A percentile compares a stretch with the other conserved stretches of the same genome.
Evolutionary conservation across 768 basidiomycete species (phyloP).

Genomic region (Lyophyllum shimeji): DNA sequence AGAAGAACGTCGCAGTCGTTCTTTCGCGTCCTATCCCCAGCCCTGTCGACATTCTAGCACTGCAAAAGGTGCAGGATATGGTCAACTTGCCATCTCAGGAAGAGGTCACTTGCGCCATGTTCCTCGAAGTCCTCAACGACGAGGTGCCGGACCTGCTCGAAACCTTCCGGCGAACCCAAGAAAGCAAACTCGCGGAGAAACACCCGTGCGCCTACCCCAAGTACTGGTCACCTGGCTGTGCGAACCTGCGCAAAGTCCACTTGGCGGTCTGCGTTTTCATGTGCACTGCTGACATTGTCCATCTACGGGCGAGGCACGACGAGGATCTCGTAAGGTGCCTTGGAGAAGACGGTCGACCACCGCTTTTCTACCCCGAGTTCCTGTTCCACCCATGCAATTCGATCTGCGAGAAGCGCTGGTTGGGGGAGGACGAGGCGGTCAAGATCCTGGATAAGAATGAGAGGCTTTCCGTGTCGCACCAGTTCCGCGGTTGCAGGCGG

Average conservation of each 20-base stretch:
- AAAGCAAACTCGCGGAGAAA: background rate
- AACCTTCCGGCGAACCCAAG: background rate
- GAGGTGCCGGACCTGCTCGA: background rate
- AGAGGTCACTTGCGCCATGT: background rate
- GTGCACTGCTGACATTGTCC: slow-evolving; percentile 16
- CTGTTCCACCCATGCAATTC: slow-evolving; percentile 32
- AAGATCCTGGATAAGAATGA: slow-evolving; percentile 7
- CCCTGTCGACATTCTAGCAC: slow-evolving; percentile 24
- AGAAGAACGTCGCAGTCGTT: slow-evolving; percentile 1
- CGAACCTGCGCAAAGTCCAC: background rate
- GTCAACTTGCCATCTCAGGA: slow-evolving; percentile 15
- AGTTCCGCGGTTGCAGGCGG: slow-evolving; percentile 12
- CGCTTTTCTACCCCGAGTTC: slow-evolving; percentile 36
- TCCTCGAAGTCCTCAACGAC: background rate
- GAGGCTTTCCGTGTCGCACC: slow-evolving; percentile 10
- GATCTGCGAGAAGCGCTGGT: background rate
- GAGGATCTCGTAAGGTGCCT: background rate
- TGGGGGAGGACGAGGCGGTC: background rate
- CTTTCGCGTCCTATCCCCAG: slow-evolving; percentile 20
- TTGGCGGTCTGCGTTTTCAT: slow-evolving; percentile 29
- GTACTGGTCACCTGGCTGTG: background rate
- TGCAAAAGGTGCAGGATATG: slow-evolving; percentile 11
- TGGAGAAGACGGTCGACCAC: slow-evolving; percentile 2
- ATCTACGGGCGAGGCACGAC: background rate
- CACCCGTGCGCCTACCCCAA: background rate